A percentile compares a stretch with the other conserved stretches of the same genome.
phyloP scores from a whole-genome alignment of 306 rosid species.

The Rosa rugosa region DNA sequence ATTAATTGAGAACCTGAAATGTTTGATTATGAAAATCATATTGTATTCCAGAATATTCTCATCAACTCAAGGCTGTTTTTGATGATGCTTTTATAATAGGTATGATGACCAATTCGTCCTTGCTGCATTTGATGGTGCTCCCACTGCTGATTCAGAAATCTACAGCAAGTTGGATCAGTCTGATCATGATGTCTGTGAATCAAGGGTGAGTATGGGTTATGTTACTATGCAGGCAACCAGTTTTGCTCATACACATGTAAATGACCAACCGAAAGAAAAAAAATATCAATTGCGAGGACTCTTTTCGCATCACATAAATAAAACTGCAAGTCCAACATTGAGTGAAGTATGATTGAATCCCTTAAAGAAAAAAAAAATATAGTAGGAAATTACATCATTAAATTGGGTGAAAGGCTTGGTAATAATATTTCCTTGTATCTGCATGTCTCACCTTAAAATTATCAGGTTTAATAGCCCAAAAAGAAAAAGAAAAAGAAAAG shows the following conservation, averaged over 20 bases:
- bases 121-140: slow-evolving; percentile 87
- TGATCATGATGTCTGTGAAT: slow-evolving; percentile 69
- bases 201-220: slow-evolving; percentile 58
- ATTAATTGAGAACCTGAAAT: background rate
- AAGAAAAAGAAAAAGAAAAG: background rate
- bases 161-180: slow-evolving; percentile 69
- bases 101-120: slow-evolving; percentile 70
- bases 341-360: background rate
- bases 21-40: background rate
- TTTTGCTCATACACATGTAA: slow-evolving; percentile 7
- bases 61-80: slow-evolving; percentile 19
- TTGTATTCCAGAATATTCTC: slow-evolving; percentile 7
- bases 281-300: background rate
- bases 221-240: background rate
- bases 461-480: background rate
- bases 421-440: background rate
- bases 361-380: background rate
- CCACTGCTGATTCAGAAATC: slow-evolving; percentile 86
- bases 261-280: background rate
- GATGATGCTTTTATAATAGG: slow-evolving; percentile 44
- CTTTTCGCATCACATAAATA: background rate
- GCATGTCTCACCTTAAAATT: background rate
- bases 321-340: background rate
- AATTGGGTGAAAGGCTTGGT: background rate
- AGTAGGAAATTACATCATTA: background rate